These are phyloP conservation scores for Beauveria medogensis DNA, from an alignment of 2,329 filamentous ascomycete species.

Conservation along the genomic window DNA sequence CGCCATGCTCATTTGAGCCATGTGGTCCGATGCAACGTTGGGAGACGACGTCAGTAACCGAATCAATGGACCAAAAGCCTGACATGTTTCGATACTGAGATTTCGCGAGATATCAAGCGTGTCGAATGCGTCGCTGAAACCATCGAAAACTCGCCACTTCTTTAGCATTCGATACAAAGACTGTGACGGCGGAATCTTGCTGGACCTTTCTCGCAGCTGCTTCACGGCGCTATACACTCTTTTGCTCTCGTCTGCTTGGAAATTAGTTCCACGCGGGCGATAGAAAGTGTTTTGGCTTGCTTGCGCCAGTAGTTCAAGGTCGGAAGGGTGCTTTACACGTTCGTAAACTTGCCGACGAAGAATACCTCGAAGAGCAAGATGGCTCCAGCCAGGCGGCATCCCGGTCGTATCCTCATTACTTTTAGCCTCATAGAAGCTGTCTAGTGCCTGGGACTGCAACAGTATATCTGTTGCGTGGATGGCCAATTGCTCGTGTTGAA, in stretches of 20 bases:
- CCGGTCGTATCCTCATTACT: background rate
- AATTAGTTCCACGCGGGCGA: background rate
- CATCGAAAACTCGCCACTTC: background rate
- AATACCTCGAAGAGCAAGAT: constrained; percentile 9
- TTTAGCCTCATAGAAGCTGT: constrained; percentile 13
- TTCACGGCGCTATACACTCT: background rate
- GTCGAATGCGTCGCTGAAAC: background rate
- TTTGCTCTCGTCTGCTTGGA: background rate
- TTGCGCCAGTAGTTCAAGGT: background rate
- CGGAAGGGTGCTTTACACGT: constrained; percentile 8
- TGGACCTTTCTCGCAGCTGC: background rate
- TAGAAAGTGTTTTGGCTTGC: background rate
- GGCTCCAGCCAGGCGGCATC: background rate
- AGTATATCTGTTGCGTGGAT: constrained; percentile 22
- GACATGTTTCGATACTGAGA: background rate
- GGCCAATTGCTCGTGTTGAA: constrained; percentile 31
- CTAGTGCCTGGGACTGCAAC: constrained; percentile 22
- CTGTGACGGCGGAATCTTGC: background rate
- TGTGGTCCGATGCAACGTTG: background rate
- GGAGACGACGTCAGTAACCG: background rate
- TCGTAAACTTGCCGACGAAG: constrained; percentile 21
- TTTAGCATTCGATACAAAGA: background rate
- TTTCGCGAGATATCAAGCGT: background rate
- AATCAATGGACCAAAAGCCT: background rate
- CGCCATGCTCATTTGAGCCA: background rate